Conservation (phyloP, 108 stramenopile species). For the Craspedostauros australis region DNA sequence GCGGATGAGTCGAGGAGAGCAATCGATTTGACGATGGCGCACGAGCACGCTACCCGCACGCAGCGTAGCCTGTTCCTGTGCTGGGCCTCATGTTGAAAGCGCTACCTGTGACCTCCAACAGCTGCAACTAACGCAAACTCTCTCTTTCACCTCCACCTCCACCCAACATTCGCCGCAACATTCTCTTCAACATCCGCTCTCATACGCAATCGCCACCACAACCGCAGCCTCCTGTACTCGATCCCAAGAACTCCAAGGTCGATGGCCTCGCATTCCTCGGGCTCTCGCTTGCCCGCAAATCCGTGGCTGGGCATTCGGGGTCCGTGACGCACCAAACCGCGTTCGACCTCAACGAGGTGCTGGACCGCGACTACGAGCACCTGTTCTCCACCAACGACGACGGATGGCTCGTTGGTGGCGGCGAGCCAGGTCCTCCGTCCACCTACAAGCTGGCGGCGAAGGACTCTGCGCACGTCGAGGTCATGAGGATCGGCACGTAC, state of each 20-base stretch:
- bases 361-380: conserved; percentile 62
- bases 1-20: no score
- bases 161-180: no score
- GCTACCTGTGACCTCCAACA: no score
- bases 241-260: conserved; percentile 65
- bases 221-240: conserved; percentile 77
- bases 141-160: no score
- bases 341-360: conserved; percentile 72
- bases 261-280: conserved; percentile 87
- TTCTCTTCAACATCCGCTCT: no score
- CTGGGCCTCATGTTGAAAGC: no score
- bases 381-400: conserved; percentile 76
- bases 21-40: no score
- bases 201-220: no score
- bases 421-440: conserved; percentile 75
- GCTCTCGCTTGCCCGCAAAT: conserved; percentile 60
- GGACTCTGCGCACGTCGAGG: conserved; percentile 83
- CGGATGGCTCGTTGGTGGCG: conserved; percentile 88
- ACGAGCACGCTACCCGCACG: no score
- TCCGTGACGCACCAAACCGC: conserved; percentile 72
- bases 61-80: no score
- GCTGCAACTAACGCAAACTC: no score
- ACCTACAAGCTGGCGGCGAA: conserved; percentile 76
- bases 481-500: conserved; percentile 84
- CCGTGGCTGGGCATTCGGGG: conserved; percentile 58